Conservation (phyloP, 495 filamentous ascomycete genomes). For the Penicillium ucsense region DNA sequence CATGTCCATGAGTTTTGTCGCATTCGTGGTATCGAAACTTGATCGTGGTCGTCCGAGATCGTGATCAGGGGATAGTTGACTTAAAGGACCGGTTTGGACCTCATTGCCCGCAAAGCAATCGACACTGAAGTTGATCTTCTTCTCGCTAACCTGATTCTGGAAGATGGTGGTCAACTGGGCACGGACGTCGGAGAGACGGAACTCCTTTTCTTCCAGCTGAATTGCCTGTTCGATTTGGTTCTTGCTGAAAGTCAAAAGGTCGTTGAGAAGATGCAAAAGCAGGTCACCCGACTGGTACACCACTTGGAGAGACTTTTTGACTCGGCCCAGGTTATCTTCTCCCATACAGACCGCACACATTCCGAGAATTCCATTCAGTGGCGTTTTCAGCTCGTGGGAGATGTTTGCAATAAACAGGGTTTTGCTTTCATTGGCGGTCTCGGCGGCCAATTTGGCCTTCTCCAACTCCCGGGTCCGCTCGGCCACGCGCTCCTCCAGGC, state of each 20-base stretch:
- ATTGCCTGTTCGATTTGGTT: constrained; percentile 82
- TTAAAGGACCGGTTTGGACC: constrained; percentile 8
- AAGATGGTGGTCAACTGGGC: constrained; percentile 78
- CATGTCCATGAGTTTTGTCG: constrained; percentile 60
- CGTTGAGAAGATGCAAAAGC: constrained; percentile 77
- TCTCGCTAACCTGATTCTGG: constrained; percentile 76
- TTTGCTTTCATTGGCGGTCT: constrained; percentile 89
- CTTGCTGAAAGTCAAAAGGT: constrained; percentile 84
- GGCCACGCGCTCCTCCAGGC: constrained; percentile 71
- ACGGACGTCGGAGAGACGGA: constrained; percentile 66
- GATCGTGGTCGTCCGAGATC: constrained; percentile 25
- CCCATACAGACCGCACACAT: constrained; percentile 91
- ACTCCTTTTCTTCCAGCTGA: constrained; percentile 74
- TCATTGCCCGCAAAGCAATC: constrained; percentile 37
- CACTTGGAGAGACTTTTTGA: constrained; percentile 73
- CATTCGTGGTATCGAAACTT: constrained; percentile 49
- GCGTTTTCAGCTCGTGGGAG: constrained; percentile 87
- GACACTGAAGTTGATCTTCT: constrained; percentile 61
- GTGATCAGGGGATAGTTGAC: constrained; percentile 35
- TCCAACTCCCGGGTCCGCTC: constrained; percentile 78
- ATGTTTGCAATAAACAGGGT: constrained; percentile 95
- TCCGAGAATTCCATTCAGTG: constrained; percentile 84
- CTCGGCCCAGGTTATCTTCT: constrained; percentile 63
- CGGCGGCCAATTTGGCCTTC: constrained; percentile 81
- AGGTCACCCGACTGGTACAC: constrained; percentile 88